Conservation (phyloP, 2,329 filamentous ascomycete species). For the Karstenula rhodostoma region DNA sequence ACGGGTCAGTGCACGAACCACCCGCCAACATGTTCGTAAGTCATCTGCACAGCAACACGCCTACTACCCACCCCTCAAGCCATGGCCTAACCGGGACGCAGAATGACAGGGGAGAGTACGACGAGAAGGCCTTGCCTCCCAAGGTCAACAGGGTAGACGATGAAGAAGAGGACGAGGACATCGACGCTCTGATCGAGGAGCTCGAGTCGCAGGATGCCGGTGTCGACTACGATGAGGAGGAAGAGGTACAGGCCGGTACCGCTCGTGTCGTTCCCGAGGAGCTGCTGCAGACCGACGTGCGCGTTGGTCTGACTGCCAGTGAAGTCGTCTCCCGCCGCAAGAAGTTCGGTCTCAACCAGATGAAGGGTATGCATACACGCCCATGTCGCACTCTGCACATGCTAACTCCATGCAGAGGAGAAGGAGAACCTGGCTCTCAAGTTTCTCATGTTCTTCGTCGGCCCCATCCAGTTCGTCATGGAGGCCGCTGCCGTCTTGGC, state of each 20-base stretch:
- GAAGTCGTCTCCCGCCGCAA: conserved; percentile 71
- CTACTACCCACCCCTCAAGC: background rate
- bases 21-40: conserved; percentile 37
- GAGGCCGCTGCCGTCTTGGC: conserved; percentile 82
- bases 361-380: conserved; percentile 65
- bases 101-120: conserved; percentile 40
- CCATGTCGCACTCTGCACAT: background rate
- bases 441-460: conserved; percentile 83
- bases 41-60: background rate
- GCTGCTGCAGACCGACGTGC: conserved; percentile 78
- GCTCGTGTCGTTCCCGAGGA: conserved; percentile 75
- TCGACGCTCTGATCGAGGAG: conserved; percentile 86
- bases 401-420: conserved; percentile 64
- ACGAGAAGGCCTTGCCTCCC: conserved; percentile 28
- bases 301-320: conserved; percentile 73
- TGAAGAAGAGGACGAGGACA: conserved; percentile 82
- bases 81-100: conserved; percentile 17
- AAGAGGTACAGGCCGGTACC: conserved; percentile 60
- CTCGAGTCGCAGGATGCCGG: conserved; percentile 83
- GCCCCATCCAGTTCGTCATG: conserved; percentile 94
- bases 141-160: conserved; percentile 51
- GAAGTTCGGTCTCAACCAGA: conserved; percentile 84
- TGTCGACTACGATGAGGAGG: conserved; percentile 70
- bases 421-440: conserved; percentile 86
- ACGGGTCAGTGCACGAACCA: conserved; percentile 35